Evolutionary conservation across 371 early-diverging fungal genomes (phyloP).

Genomic region (Mucor ambiguus): DNA sequence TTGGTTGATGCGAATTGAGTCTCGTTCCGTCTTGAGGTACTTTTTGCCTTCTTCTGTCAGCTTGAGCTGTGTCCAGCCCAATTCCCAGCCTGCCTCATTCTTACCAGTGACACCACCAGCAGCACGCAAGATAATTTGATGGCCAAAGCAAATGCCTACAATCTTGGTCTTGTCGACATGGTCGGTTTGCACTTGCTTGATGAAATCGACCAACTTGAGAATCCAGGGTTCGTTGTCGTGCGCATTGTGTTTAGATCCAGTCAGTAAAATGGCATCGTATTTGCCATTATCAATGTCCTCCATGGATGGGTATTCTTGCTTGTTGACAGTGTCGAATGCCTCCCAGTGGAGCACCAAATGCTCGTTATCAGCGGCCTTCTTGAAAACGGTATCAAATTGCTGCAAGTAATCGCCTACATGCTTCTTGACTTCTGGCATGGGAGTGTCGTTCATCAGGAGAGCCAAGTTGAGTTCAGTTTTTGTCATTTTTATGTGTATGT

Average conservation of each 20-base stretch:
- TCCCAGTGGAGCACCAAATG: conserved; percentile 31
- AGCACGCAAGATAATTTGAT: conserved; percentile 72
- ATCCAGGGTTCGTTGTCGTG: conserved; percentile 65
- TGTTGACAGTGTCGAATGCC: conserved; percentile 44
- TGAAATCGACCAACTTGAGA: conserved; percentile 48
- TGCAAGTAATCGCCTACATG: conserved; percentile 56
- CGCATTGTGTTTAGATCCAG: conserved; percentile 37
- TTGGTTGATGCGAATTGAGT: conserved; percentile 47
- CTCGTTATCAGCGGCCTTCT: conserved; percentile 27
- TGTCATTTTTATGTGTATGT: conserved; percentile 9
- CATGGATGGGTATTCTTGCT: conserved; percentile 43
- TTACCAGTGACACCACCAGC: conserved; percentile 57
- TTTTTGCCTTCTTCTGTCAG: conserved; percentile 42
- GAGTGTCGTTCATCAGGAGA: conserved; percentile 59
- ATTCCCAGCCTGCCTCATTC: conserved; percentile 71
- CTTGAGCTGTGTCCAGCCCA: conserved; percentile 41
- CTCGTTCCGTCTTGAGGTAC: conserved; percentile 36
- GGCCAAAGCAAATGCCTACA: conserved; percentile 78
- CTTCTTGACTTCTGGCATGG: conserved; percentile 49
- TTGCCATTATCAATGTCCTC: conserved; percentile 28
- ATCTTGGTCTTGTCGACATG: conserved; percentile 19
- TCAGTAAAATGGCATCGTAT: conserved; percentile 35
- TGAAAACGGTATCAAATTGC: conserved; percentile 42
- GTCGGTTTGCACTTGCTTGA: conserved; percentile 14
- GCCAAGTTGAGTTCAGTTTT: conserved; percentile 31